phyloP scores from a whole-genome alignment of 192 early-diverging fungal species.

The Podila horticola region DNA sequence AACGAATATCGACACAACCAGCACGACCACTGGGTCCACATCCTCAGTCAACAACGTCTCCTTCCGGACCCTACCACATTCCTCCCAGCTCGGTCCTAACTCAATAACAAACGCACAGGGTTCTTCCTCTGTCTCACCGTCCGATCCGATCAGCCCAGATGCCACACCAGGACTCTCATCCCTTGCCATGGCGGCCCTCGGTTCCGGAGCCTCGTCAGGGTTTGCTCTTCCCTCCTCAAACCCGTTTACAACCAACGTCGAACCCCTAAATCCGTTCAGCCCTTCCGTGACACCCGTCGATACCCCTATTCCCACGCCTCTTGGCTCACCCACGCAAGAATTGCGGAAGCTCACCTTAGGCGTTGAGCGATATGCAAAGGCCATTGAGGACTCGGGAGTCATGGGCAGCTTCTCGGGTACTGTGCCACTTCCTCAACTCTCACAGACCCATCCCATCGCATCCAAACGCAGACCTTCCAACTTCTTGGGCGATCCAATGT shows the following conservation, averaged over 20 bases:
- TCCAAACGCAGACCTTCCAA: slow-evolving; percentile 23
- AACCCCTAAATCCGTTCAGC: slow-evolving; percentile 28
- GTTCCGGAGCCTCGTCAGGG: slow-evolving; percentile 24
- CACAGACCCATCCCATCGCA: slow-evolving; percentile 11
- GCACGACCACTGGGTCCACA: no score
- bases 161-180: background rate
- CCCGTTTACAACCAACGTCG: slow-evolving; percentile 15
- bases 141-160: background rate
- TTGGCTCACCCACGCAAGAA: slow-evolving; percentile 24
- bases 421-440: slow-evolving; percentile 30
- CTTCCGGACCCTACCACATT: no score
- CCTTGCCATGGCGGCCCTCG: background rate
- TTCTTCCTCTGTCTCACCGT: background rate
- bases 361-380: slow-evolving; percentile 41
- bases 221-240: slow-evolving; percentile 33
- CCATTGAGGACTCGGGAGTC: slow-evolving; percentile 30
- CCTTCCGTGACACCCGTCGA: slow-evolving; percentile 15
- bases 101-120: background rate
- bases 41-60: no score
- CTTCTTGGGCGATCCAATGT: slow-evolving; percentile 9
- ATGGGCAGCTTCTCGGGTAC: slow-evolving; percentile 40
- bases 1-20: no score
- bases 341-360: slow-evolving; percentile 32
- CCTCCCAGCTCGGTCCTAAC: no score
- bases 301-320: slow-evolving; percentile 23